phyloP scores from a whole-genome alignment of 129 eudicot species.

The Apium graveolens region DNA sequence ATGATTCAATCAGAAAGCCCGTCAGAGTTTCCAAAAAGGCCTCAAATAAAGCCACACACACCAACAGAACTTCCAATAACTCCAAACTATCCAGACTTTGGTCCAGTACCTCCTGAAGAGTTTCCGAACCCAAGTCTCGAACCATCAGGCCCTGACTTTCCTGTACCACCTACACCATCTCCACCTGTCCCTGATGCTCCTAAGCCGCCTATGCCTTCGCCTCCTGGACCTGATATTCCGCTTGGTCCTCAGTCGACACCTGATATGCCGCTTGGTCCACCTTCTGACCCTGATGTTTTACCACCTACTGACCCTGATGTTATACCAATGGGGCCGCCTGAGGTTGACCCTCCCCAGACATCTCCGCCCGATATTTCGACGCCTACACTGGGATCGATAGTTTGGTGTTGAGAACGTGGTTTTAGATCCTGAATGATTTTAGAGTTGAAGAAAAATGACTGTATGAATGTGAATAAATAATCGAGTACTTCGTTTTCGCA shows the following conservation, averaged over 20 bases:
- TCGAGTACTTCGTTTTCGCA: too few relatives aligned
- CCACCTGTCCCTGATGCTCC: constrained; percentile 11
- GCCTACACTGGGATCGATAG: background rate
- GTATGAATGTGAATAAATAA: background rate
- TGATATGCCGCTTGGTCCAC: background rate
- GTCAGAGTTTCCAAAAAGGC: background rate
- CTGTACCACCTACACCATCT: constrained; percentile 4
- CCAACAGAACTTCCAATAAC: background rate
- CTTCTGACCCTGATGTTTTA: background rate
- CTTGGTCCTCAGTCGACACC: background rate
- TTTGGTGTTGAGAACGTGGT: too few relatives aligned
- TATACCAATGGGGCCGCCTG: background rate
- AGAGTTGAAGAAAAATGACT: background rate
- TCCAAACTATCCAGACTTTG: background rate
- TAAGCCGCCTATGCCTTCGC: background rate
- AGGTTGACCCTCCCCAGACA: background rate
- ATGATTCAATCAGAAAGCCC: background rate
- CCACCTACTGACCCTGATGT: background rate
- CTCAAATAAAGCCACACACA: background rate
- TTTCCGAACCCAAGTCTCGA: background rate
- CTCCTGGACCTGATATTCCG: constrained; percentile 3
- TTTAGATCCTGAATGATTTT: too few relatives aligned
- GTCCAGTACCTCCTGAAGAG: constrained; percentile 2
- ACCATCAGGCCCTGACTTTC: background rate
- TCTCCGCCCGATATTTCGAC: background rate